Percentiles rank a stretch among this genome's conserved stretches.
Conservation (phyloP, 345 rosid genomes). For the Camelina neglecta region DNA sequence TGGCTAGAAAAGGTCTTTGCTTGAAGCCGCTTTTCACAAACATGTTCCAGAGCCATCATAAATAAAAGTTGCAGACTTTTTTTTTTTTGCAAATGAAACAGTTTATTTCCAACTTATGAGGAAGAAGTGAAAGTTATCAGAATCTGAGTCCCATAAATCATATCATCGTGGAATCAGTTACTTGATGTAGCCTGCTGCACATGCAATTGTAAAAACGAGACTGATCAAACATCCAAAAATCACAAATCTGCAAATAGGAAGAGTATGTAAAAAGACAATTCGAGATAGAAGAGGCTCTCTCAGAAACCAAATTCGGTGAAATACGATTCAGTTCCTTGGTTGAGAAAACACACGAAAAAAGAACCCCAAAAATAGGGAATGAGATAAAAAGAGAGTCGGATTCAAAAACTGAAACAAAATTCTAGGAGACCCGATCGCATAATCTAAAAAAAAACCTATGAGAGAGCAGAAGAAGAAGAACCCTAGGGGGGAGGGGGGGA, state of each 20-base stretch:
- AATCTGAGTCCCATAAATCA: not conserved
- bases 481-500: constrained; percentile 6
- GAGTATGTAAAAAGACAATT: not conserved
- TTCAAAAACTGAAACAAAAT: not conserved
- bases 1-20: constrained; percentile 43
- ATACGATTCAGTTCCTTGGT: not conserved
- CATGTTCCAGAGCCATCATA: constrained; percentile 53
- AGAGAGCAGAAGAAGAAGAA: constrained; percentile 19
- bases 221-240: not conserved
- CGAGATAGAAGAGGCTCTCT: not conserved
- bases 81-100: too few relatives aligned
- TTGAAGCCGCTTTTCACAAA: constrained; percentile 44
- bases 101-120: constrained; percentile 20
- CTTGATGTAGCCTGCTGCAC: constrained; percentile 26
- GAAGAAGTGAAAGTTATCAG: not conserved
- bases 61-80: constrained; percentile 8
- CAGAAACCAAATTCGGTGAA: constrained; percentile 9
- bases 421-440: constrained; percentile 16
- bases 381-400: not conserved
- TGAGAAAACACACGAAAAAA: not conserved
- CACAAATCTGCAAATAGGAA: constrained; percentile 3
- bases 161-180: not conserved
- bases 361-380: not conserved
- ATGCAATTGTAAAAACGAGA: constrained; percentile 6
- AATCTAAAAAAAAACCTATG: not conserved